Evolutionary conservation across 1,284 basidiomycete species (phyloP), one percentile per base, ranked within the genome.

Genomic region (Puccinia coronata): DNA sequence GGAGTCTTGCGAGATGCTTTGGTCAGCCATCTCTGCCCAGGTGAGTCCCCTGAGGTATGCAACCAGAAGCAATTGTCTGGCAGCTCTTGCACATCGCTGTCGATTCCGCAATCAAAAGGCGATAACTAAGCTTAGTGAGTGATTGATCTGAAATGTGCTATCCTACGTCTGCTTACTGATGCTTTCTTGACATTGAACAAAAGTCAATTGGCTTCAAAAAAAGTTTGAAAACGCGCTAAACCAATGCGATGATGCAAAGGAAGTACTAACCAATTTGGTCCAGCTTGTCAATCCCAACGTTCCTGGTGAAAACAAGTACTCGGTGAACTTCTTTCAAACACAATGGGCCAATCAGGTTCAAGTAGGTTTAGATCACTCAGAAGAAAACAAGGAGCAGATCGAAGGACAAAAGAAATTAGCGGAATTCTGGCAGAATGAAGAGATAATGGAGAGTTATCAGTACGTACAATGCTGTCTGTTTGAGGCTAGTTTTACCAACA

Each of bases 1-100:
- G 5, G 49, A 74, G 36, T 11, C 53, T 28, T 53, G 36, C 31
- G 72, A 74, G 47, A n/a, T 51, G 11, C 72, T 74, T 25, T 74
- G 72, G 72, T 74, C 79, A 14, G 25, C 8, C 4, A 6, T 61
- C 25, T 61, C 25, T 31, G n/a, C 12, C 5, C 57, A 31, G 25
- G 57, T 61, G 11, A 28, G 57, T 31, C 57, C 57, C 12, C n/a
- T 28, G n/a, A 25, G 57, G n/a, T 61, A 61, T 61, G 57, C 57
- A 12, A 31, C 57, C 6, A 61, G 57, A 61, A 61, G 20, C 25
- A 28, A 18, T 31, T 23, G 34, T 9, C 20, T 61, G 25, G 34
- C 6, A 14, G n/a, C 20, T 5, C 34, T 61, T 12, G 5, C 57
- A 8, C 57, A 61, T 31, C 25, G 20, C 6, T 36, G 8, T 12